Base-by-base conservation (phyloP, 1,284 basidiomycete species). In the Ceratobasidium sp. region DNA sequence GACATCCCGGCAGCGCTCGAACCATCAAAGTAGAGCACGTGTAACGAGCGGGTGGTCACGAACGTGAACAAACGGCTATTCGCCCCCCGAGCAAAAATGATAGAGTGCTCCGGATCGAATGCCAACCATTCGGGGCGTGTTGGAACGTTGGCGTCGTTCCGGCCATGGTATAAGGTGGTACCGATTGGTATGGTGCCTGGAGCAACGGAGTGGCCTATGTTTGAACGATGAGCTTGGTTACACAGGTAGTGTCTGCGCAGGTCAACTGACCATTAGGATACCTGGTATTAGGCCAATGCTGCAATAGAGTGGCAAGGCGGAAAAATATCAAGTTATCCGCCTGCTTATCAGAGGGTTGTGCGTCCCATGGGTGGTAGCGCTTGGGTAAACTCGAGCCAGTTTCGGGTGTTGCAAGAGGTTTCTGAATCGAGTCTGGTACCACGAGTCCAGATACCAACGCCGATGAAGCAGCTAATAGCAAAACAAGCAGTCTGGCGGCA, bases 221-320 rank as follows among this genome's bases (percentile, higher is more conserved):
- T 44, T 43, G 17, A 49, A 40, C 9, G n/a, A 29, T 65, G 13
- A 49, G 43, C 62, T 65, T 46, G n/a, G 25, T 46, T 46, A 25
- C 11, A 17, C 9, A n/a, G 46, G 22, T 17, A 25, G 44, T 7
- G 6, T 9, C n/a, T 5, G 2, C 46, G 54, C 19, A 56, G 15
- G 22, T 64, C 5, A 40, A 40, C 59, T 74, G 54, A 77, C 87
- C 87, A 80, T 88, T 88, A 56, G 85, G 84, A 79, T 86, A 86
- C 11, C 85, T 83, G 0, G 86, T 87, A 76, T 89, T 88, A 0
- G 87, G 86, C 88, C 87, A 88, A 61, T 86, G 86, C 76, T 88
- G 86, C 6, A 89, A 80, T 13, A 87, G 79, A 0, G 85, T 84
- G 76, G 80, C 83, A 6, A 86, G 83, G 0, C 83, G 84, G 44